phyloP scores from a whole-genome alignment of 1,139 yeast genomes.

The Arxiozyma slooffiae region DNA sequence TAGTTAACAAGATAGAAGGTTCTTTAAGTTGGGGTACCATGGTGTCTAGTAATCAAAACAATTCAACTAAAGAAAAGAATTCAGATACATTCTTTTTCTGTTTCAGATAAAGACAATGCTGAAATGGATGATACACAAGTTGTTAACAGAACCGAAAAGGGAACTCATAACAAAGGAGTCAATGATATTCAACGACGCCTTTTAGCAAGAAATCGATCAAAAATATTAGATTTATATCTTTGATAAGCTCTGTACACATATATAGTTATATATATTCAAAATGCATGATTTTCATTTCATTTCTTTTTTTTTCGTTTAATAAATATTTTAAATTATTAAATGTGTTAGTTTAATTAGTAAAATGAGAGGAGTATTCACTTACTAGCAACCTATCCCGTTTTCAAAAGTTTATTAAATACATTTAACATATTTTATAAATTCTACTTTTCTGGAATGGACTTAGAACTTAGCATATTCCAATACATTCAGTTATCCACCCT shows the following conservation, averaged over 20 bases:
- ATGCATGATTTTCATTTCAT: background rate
- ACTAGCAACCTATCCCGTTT: too few relatives aligned
- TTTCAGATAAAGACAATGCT: background rate
- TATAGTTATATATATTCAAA: background rate
- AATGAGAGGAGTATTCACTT: too few relatives aligned
- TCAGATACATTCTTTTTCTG: background rate
- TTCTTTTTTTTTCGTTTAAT: too few relatives aligned
- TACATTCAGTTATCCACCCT: too few relatives aligned
- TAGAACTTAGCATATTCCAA: too few relatives aligned
- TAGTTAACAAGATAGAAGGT: conserved; percentile 7
- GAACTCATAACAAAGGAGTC: background rate
- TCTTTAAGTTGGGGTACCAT: conserved; percentile 26
- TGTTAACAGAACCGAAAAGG: conserved; percentile 22
- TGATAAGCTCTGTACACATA: background rate
- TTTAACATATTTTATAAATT: too few relatives aligned
- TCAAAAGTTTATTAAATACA: too few relatives aligned
- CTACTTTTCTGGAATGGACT: too few relatives aligned
- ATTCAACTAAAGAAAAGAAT: background rate
- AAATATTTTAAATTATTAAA: too few relatives aligned
- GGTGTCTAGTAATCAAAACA: conserved; percentile 17
- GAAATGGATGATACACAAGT: conserved; percentile 32
- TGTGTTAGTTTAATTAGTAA: background rate
- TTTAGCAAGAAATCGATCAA: conserved; percentile 17
- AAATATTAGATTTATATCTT: conserved; percentile 6
- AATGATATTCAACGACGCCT: conserved; percentile 16